These are phyloP conservation scores for Pontederia crassipes DNA, from an alignment of 176 grass and related monocot genomes.

Conservation along the genomic window DNA sequence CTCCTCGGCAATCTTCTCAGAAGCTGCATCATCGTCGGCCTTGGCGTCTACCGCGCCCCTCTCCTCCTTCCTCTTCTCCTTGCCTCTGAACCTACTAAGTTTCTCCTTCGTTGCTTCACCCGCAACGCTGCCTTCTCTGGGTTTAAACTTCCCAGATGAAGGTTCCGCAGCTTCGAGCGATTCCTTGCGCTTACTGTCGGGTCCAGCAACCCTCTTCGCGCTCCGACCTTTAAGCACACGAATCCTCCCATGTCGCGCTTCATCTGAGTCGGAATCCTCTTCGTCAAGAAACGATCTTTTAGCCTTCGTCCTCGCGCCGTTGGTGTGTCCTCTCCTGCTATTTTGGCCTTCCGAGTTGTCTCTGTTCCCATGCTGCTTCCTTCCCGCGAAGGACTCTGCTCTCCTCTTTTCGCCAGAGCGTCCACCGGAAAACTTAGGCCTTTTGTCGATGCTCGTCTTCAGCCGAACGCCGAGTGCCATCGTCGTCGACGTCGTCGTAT, in stretches of 20 bases:
- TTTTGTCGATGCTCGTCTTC: slow-evolving; percentile 21
- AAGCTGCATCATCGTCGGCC: slow-evolving; percentile 21
- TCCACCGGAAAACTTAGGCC: slow-evolving; percentile 15
- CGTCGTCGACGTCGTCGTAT: not conserved
- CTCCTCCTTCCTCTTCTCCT: slow-evolving; percentile 1
- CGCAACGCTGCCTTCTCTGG: not conserved
- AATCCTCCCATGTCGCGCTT: slow-evolving; percentile 22
- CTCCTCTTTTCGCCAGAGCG: slow-evolving; percentile 1
- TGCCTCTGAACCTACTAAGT: too few relatives aligned
- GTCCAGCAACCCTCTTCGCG: not conserved
- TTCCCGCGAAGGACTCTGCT: slow-evolving; percentile 8
- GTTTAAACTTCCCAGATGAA: not conserved
- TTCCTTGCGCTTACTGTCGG: not conserved
- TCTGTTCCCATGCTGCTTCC: slow-evolving; percentile 17
- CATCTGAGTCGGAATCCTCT: slow-evolving; percentile 11
- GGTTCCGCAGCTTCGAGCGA: not conserved
- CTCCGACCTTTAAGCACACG: slow-evolving; percentile 11
- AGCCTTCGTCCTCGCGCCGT: slow-evolving; percentile 9
- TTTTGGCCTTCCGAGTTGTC: not conserved
- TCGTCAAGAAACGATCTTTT: slow-evolving; percentile 11
- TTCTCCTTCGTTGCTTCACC: too few relatives aligned
- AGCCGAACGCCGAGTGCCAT: slow-evolving; percentile 34
- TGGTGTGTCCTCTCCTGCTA: not conserved
- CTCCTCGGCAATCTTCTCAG: slow-evolving; percentile 1
- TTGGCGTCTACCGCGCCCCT: slow-evolving; percentile 1